Percentiles rank a stretch among this genome's conserved stretches.
Conservation (phyloP, 352 stramenopile genomes). For the Pythium grandisporangium region DNA sequence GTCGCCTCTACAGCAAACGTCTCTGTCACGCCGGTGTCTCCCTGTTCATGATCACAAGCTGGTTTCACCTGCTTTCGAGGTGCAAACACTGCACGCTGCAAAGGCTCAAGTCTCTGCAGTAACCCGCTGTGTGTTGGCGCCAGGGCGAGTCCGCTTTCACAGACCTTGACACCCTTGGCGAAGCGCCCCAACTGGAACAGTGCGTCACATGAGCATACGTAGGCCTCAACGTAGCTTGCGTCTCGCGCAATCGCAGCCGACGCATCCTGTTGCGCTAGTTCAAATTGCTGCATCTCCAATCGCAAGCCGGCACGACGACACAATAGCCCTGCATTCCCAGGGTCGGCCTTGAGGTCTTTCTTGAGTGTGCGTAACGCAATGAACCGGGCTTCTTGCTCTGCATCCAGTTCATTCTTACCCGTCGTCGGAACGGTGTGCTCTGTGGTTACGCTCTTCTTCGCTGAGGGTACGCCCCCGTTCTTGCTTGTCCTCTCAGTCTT, state of each 20-base stretch:
- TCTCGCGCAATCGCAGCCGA: constrained; percentile 4
- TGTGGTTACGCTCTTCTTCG: no score
- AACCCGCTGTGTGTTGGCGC: no score
- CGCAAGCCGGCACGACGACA: background rate
- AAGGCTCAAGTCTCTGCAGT: no score
- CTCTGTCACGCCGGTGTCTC: no score
- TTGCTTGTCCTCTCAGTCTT: background rate
- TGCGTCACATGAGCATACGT: constrained; percentile 7
- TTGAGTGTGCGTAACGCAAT: constrained; percentile 7
- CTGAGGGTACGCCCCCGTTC: background rate
- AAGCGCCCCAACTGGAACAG: constrained; percentile 7
- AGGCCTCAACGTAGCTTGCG: background rate
- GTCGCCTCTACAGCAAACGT: no score
- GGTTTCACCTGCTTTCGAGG: no score
- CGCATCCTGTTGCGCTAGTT: constrained; percentile 7
- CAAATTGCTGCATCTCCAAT: constrained; percentile 7
- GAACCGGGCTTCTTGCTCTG: constrained; percentile 4
- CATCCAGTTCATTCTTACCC: background rate
- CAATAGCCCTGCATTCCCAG: background rate
- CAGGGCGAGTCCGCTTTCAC: constrained; percentile 13
- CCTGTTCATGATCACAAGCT: no score
- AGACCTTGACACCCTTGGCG: constrained; percentile 6
- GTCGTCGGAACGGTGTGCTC: no score
- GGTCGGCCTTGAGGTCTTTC: constrained; percentile 3
- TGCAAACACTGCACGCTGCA: no score